Conservation (phyloP, 768 basidiomycete genomes). For the Cystofilobasidium macerans region DNA sequence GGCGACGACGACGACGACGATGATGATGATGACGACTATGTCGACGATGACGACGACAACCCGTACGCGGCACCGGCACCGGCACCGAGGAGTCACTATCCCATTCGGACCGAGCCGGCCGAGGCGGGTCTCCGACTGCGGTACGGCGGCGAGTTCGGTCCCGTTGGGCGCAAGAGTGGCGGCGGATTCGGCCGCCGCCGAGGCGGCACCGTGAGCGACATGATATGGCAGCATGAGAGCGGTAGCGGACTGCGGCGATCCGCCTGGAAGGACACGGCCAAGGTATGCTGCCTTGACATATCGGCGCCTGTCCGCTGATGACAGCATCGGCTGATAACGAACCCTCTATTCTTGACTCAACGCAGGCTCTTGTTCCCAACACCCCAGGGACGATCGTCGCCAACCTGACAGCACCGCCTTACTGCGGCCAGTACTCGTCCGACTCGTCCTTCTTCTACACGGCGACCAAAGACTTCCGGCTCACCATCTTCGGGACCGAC, state of each 20-base stretch:
- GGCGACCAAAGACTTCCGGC: slow-evolving; percentile 74
- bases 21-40: background rate
- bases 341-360: too few species aligned
- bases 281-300: too few species aligned
- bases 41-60: background rate
- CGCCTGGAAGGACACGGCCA: background rate
- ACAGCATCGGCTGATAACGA: background rate
- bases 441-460: slow-evolving; percentile 91
- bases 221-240: slow-evolving; percentile 18
- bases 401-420: slow-evolving; percentile 15
- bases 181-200: background rate
- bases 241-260: slow-evolving; percentile 1
- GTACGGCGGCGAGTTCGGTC: slow-evolving; percentile 25
- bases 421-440: slow-evolving; percentile 34
- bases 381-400: slow-evolving; percentile 23
- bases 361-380: slow-evolving; percentile 22
- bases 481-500: slow-evolving; percentile 59
- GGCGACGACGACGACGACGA: background rate
- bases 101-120: background rate
- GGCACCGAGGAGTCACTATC: background rate
- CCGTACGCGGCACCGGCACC: background rate
- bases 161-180: slow-evolving; percentile 13
- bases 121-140: slow-evolving; percentile 15
- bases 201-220: background rate
- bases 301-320: too few species aligned